A percentile compares a stretch with the other conserved stretches of the same genome.
Conservation (phyloP, 345 rosid genomes). For the Salix suchowensis region DNA sequence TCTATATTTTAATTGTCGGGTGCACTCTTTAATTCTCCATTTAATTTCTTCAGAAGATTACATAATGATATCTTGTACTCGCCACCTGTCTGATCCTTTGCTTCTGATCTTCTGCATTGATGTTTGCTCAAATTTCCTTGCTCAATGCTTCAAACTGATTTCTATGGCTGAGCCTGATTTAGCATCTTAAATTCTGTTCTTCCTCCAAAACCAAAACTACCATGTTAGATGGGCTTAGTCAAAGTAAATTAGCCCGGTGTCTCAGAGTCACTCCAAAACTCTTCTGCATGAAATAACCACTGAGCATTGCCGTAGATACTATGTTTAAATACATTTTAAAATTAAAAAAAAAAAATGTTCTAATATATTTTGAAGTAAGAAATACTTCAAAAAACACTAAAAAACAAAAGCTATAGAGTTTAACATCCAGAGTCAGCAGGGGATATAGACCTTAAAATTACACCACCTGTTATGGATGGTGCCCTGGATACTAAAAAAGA, state of each 20-base stretch:
- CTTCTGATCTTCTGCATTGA: conserved; percentile 28
- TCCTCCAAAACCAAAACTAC: too few relatives aligned
- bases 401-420: too few relatives aligned
- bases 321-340: too few relatives aligned
- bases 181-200: neutral
- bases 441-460: neutral
- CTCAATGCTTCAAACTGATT: neutral
- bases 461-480: too few relatives aligned
- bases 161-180: neutral
- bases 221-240: neutral
- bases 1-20: too few relatives aligned
- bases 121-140: neutral
- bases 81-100: conserved; percentile 40
- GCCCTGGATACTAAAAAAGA: too few relatives aligned
- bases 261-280: neutral
- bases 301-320: too few relatives aligned
- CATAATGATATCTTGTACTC: conserved; percentile 27
- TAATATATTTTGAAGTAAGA: too few relatives aligned
- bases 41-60: too few relatives aligned
- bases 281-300: neutral
- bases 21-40: too few relatives aligned
- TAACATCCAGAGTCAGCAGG: neutral
- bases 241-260: neutral
- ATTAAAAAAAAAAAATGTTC: too few relatives aligned
- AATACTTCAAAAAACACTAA: too few relatives aligned